A percentile compares a stretch with the other conserved stretches of the same genome.
These are phyloP conservation scores for Ogataea saltuana DNA, from an alignment of 805 yeast genomes.

Conservation along the genomic window DNA sequence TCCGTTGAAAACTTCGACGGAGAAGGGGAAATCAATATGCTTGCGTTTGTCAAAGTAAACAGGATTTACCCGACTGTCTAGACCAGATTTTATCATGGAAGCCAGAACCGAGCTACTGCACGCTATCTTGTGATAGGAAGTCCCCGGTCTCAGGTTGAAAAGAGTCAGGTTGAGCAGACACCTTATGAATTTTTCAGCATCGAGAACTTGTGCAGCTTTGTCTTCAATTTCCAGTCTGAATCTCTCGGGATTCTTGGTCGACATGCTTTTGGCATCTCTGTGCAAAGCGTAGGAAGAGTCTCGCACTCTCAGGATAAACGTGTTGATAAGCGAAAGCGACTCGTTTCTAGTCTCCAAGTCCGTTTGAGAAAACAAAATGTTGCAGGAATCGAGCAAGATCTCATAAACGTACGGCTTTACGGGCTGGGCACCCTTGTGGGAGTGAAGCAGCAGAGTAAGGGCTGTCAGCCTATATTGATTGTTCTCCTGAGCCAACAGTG, in stretches of 20 bases:
- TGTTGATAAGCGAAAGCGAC: slow-evolving; percentile 60
- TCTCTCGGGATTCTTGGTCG: slow-evolving; percentile 33
- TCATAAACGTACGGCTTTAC: slow-evolving; percentile 48
- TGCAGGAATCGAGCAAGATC: slow-evolving; percentile 45
- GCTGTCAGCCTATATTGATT: slow-evolving; percentile 48
- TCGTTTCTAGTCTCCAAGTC: slow-evolving; percentile 70
- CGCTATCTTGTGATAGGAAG: slow-evolving; percentile 54
- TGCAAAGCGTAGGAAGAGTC: slow-evolving; percentile 64
- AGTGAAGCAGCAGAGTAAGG: slow-evolving; percentile 59
- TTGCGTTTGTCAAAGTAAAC: slow-evolving; percentile 42
- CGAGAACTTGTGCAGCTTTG: slow-evolving; percentile 31
- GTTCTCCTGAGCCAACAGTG: slow-evolving; percentile 45
- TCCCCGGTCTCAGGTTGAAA: slow-evolving; percentile 48
- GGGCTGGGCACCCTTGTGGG: slow-evolving; percentile 61
- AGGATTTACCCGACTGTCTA: slow-evolving; percentile 48
- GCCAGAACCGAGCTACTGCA: slow-evolving; percentile 50
- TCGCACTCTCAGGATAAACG: slow-evolving; percentile 62
- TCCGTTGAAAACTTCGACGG: slow-evolving; percentile 42
- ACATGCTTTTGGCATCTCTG: slow-evolving; percentile 50
- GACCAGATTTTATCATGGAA: slow-evolving; percentile 52
- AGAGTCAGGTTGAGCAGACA: slow-evolving; percentile 26
- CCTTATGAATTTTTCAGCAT: slow-evolving; percentile 41
- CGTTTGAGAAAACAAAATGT: slow-evolving; percentile 59
- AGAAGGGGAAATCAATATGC: slow-evolving; percentile 50
- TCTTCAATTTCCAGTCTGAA: slow-evolving; percentile 42